Base-by-base conservation (phyloP, 495 filamentous ascomycete genomes). In the Entonaema liquescens region DNA sequence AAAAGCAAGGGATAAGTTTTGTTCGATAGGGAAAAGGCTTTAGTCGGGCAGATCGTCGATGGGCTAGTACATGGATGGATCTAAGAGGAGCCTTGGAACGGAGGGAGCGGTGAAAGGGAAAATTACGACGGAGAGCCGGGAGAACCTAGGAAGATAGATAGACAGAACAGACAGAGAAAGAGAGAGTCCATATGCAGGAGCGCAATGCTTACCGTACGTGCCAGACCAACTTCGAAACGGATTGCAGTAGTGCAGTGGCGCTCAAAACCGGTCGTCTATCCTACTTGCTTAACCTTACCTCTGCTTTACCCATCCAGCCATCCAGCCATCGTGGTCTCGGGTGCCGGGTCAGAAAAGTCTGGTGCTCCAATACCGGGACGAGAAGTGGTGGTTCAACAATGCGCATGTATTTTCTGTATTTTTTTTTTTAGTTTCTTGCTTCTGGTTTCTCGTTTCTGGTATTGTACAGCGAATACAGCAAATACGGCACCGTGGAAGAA, bases 181-280 rank as follows among this genome's bases (percentile, higher is more conserved):
- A 47, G 28, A 56, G 17, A 31, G 4, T 29, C 53, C 6, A 36
- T 56, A 68, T 73, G 70, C 70, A 73, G 70, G 55, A 73, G 68
- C 67, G 69, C 59, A 68, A 55, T 57, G 69, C 69, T 72, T 67
- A 67, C 68, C 57, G 35, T 58, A 57, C 59, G 35, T 25, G 42
- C 17, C 52, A 70, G 63, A 62, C 68, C 62, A 71, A 58, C 59
- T 67, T 67, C 42, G 25, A 67, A 59, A 72, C 59, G 63, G 69
- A 67, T 72, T 72, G 69, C 69, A 67, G 55, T 72, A 68, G 61
- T 68, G 65, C 61, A 68, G 65, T 73, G 70, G 70, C 70, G 70
- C n/a, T 68, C 23, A 17, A 68, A 47, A 65, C 65, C 70, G 65
- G 70, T 54, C 61, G 65, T 31, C 28, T 73, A 61, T 61, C 70